Evolutionary conservation across 495 filamentous ascomycete species (phyloP).

Genomic region (Penicillium parvum): DNA sequence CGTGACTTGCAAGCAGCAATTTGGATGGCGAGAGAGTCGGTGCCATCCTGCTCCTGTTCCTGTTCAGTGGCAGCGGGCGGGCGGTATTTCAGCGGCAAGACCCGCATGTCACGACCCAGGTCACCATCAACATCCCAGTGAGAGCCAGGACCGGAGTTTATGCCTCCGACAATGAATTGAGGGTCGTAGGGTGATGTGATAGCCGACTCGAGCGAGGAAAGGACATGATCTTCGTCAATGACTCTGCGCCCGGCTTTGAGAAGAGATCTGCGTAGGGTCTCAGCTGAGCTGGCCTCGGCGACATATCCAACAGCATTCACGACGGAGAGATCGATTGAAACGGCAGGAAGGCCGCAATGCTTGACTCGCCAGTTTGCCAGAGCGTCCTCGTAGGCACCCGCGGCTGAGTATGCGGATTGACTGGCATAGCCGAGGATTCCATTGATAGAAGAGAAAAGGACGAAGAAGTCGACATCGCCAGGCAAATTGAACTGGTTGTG

Average conservation of each 20-base stretch:
- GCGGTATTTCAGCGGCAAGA: not conserved
- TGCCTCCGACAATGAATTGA: slow-evolving; percentile 13
- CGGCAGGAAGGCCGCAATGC: slow-evolving; percentile 23
- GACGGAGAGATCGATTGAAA: slow-evolving; percentile 25
- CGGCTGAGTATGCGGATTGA: slow-evolving; percentile 36
- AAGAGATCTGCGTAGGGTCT: not conserved
- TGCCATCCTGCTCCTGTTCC: not conserved
- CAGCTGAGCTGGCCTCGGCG: slow-evolving; percentile 9
- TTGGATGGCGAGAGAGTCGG: not conserved
- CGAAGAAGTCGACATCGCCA: slow-evolving; percentile 40
- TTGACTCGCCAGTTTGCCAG: slow-evolving; percentile 23
- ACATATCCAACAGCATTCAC: slow-evolving; percentile 25
- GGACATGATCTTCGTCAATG: not conserved
- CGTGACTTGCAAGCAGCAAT: not conserved
- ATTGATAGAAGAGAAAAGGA: slow-evolving; percentile 33
- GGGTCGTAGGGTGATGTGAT: not conserved
- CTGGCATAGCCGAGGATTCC: slow-evolving; percentile 26
- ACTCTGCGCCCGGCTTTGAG: not conserved
- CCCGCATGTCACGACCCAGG: slow-evolving; percentile 5
- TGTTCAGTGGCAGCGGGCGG: not conserved
- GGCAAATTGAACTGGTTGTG: slow-evolving; percentile 38
- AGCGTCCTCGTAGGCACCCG: slow-evolving; percentile 28
- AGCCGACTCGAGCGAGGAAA: not conserved
- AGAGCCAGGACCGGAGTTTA: slow-evolving; percentile 1
- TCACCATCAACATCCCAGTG: slow-evolving; percentile 1